Evolutionary conservation across 2,329 filamentous ascomycete genomes (phyloP), one percentile per base, ranked within the genome.

Genomic region (Acephala macrosclerotiorum): DNA sequence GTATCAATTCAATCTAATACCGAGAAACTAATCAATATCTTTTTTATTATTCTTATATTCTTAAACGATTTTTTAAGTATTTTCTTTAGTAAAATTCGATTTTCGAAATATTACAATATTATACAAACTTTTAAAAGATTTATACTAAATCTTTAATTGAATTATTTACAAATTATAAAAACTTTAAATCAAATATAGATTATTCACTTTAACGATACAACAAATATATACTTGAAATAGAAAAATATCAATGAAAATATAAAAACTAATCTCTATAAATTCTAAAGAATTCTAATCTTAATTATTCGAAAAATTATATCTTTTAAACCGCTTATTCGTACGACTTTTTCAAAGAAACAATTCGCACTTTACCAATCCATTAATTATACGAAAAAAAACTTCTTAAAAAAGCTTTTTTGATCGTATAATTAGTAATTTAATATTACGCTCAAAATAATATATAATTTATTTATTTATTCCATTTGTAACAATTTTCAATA

Each of bases 81-180:
- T 56, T 66, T 64, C 42, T 53, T 62, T 58, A 53, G 66, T 16
- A 63, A 63, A 33, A 66, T 68, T 58, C 55, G 61, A 57, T 66
- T 64, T 58, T 66, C 58, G 18, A 49, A 68, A 57, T 47, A 62
- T 51, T 61, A 25, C 33, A 61, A 62, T 61, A 18, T 62, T 64
- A 36, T 61, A 11, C 20, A 64, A 55, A 51, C 58, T 51, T 53
- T 67, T 64, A 16, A 42, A 22, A 58, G 66, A 59, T 64, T 33
- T 59, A 66, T 49, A 61, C 51, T 18, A 45, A 55, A 67, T 63
- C 60, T 68, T 63, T 68, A 25, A 64, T 63, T 68, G 29, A 55
- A 68, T 53, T 67, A 68, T 61, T 68, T 22, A 58, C 38, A 67
- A 45, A 42, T 68, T 9, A 67, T 36, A 26, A 58, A 64, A 58